These are phyloP conservation scores for Oryza longistaminata DNA, from an alignment of 176 grass and related monocot species.

Conservation along the genomic window DNA sequence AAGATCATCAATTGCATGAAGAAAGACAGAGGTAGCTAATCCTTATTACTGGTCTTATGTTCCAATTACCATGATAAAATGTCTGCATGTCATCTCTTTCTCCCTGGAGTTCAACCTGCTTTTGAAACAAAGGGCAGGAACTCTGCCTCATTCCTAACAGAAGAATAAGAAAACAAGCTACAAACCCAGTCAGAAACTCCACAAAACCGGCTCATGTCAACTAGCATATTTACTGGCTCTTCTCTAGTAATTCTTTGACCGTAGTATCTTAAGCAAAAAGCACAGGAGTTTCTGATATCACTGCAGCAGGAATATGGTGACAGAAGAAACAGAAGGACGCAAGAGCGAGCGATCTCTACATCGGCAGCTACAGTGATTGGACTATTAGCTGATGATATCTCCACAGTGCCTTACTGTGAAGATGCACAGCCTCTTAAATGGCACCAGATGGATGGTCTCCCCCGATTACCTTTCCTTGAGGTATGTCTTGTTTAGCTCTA, in stretches of 20 bases:
- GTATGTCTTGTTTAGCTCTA: slow-evolving; percentile 24
- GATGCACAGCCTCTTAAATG: slow-evolving; percentile 19
- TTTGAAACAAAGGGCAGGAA: background rate
- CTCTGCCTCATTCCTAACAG: background rate
- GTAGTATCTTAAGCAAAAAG: slow-evolving; percentile 9
- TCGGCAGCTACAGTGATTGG: background rate
- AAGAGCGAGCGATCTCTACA: slow-evolving; percentile 10
- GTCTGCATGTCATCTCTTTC: background rate
- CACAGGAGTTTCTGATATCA: background rate
- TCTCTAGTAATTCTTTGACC: background rate
- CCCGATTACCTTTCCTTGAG: slow-evolving; percentile 24
- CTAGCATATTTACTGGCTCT: background rate
- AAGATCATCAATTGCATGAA: background rate
- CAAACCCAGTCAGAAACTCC: background rate
- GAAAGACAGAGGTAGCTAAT: background rate
- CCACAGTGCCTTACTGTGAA: background rate
- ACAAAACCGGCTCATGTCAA: background rate
- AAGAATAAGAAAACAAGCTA: background rate
- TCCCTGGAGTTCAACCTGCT: background rate
- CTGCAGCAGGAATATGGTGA: slow-evolving; percentile 13
- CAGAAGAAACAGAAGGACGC: background rate
- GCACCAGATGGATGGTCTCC: slow-evolving; percentile 3
- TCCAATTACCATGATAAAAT: background rate
- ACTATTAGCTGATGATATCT: background rate
- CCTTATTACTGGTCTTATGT: background rate